Percentiles rank a stretch among this genome's conserved stretches.
phyloP scores from a whole-genome alignment of 148 eudicot genomes.

The Diospyros lotus region DNA sequence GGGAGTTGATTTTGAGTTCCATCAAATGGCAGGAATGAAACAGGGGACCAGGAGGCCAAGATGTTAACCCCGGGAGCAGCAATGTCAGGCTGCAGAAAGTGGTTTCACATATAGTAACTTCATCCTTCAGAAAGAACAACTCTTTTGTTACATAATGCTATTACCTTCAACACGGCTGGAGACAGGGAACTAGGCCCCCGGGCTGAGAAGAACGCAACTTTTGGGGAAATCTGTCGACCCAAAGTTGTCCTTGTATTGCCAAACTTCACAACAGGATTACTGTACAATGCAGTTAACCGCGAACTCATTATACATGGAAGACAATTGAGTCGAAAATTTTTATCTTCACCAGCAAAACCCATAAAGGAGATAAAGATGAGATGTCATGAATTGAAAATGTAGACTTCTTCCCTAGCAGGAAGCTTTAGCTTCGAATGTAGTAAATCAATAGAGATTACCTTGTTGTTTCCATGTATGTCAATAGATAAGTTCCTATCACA shows the following conservation, averaged over 20 bases:
- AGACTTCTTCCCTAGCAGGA: not conserved
- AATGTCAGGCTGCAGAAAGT: constrained; percentile 43
- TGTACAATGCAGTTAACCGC: constrained; percentile 10
- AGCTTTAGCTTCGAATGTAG: not conserved
- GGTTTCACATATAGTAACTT: not conserved
- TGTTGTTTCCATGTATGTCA: constrained; percentile 25
- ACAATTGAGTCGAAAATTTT: not conserved
- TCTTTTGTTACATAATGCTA: not conserved
- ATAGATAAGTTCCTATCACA: constrained; percentile 21
- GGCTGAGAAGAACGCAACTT: constrained; percentile 45
- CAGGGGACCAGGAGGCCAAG: constrained; percentile 43
- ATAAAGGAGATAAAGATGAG: not conserved
- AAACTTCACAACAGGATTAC: constrained; percentile 38
- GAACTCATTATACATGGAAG: not conserved
- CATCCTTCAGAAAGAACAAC: not conserved
- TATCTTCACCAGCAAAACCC: not conserved
- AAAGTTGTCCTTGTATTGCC: constrained; percentile 25
- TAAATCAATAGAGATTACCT: constrained; percentile 17
- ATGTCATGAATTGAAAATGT: not conserved
- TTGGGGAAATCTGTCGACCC: constrained; percentile 39
- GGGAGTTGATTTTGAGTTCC: constrained; percentile 3
- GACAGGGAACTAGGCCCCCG: constrained; percentile 50
- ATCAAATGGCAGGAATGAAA: constrained; percentile 7
- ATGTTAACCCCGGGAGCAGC: constrained; percentile 61
- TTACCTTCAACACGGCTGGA: constrained; percentile 51